Evolutionary conservation across 176 grass and related monocot genomes (phyloP).

Genomic region (bread wheat (Triticum aestivum)): DNA sequence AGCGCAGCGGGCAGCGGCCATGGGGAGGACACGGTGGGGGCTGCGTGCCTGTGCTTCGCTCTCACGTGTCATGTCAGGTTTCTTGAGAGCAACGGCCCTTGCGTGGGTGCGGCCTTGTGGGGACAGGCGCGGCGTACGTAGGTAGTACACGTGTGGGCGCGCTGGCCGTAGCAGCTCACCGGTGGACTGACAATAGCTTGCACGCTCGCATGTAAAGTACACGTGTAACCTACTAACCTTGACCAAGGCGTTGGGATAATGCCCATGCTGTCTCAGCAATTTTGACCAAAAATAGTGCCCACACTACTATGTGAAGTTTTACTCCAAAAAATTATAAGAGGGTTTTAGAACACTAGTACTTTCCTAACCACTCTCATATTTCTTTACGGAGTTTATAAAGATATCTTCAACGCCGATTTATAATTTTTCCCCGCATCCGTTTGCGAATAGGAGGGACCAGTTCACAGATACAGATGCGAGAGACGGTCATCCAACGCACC

Average conservation of each 20-base stretch:
- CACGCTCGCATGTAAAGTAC: not conserved
- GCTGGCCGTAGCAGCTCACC: not conserved
- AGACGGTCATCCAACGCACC: too few relatives aligned
- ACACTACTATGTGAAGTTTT: too few relatives aligned
- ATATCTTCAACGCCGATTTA: too few relatives aligned
- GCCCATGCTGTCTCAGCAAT: not conserved
- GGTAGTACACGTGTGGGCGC: not conserved
- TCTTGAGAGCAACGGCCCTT: not conserved
- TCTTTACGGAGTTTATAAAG: too few relatives aligned
- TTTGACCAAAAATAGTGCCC: not conserved
- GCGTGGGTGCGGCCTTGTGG: not conserved
- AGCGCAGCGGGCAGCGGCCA: not conserved
- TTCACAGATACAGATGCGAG: too few relatives aligned
- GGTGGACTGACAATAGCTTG: too few relatives aligned
- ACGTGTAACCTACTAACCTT: not conserved
- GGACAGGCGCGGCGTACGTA: not conserved
- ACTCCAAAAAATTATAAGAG: too few relatives aligned
- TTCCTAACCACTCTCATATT: too few relatives aligned
- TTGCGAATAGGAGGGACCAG: too few relatives aligned
- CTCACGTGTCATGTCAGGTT: not conserved
- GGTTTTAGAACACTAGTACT: too few relatives aligned
- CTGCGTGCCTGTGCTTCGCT: not conserved
- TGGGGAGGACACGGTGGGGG: not conserved
- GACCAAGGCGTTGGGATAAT: not conserved
- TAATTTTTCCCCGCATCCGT: too few relatives aligned